Base-by-base conservation (phyloP, 805 yeast species). In the Ogataea nonfermentans region DNA sequence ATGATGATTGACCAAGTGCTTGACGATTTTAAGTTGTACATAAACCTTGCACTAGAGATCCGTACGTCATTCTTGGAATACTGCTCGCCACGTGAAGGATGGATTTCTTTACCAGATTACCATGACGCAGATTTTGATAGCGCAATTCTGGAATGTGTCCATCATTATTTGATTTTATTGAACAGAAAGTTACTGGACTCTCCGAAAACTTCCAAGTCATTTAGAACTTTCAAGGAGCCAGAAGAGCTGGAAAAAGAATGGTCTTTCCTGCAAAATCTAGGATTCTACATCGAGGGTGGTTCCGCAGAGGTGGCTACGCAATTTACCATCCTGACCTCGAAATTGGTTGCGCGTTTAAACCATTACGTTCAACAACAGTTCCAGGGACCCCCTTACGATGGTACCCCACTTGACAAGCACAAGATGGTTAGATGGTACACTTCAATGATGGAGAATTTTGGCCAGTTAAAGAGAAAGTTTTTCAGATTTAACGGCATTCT, bases 1-100 rank as follows among this genome's bases (percentile, higher is more conserved):
- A 84, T 88, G 89, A 86, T 88, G 81, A 86, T 93, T 51, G 99
- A 93, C 61, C 96, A 91, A 63, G 83, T 88, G 74, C 76, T 91
- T 45, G 89, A 79, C 32, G 95, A 88, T 58, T 84, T 91, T 57
- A 81, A 81, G 49, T 73, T 81, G 2, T 88, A 87, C 57, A 76
- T 91, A 41, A 73, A 76, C 33, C 67, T 89, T 24, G 90, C 95
- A 0, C 70, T 87, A 12, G 84, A 79, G 48, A 76, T 89, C 35
- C 81, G 88, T 56, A 77, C 76, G 41, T 78, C 87, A 0, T 74
- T 83, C 32, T 63, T 71, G 19, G 81, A 76, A 33, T 82, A 79
- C 51, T 71, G 78, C 48, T 73, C 63, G 24, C 77, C 84, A 0
- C 74, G 71, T 32, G 75, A 70, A 29, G 81, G 81, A 4, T 89